Conservation (phyloP, 768 basidiomycete genomes). For the Lyophyllum shimeji region DNA sequence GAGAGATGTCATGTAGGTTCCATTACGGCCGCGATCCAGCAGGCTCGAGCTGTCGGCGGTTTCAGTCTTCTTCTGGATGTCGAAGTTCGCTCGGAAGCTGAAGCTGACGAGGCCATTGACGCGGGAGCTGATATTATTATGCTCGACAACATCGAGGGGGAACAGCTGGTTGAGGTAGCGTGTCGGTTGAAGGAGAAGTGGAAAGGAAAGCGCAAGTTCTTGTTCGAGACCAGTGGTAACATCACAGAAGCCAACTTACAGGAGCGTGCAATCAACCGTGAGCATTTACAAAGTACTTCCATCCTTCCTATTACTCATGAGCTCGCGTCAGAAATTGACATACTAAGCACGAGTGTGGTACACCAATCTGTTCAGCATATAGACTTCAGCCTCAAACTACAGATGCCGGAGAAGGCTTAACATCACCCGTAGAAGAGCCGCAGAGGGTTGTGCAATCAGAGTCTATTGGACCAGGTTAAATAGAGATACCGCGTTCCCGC, state of each 20-base stretch:
- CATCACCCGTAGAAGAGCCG: not conserved
- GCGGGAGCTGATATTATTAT: constrained; percentile 95
- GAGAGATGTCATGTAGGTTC: constrained; percentile 57
- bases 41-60: constrained; percentile 87
- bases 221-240: constrained; percentile 93
- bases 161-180: constrained; percentile 66
- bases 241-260: constrained; percentile 87
- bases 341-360: constrained; percentile 86
- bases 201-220: constrained; percentile 77
- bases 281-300: constrained; percentile 19
- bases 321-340: constrained; percentile 75
- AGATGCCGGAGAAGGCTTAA: constrained; percentile 46
- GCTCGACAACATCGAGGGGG: constrained; percentile 91
- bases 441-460: not conserved
- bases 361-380: constrained; percentile 93
- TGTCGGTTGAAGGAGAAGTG: constrained; percentile 74
- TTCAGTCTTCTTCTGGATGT: constrained; percentile 92
- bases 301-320: not conserved
- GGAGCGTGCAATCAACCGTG: constrained; percentile 81
- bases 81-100: constrained; percentile 84
- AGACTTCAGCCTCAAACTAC: constrained; percentile 97
- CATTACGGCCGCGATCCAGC: constrained; percentile 82
- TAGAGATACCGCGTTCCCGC: constrained; percentile 70
- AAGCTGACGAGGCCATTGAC: constrained; percentile 95
- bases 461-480: constrained; percentile 49